phyloP scores from a whole-genome alignment of 2,329 filamentous ascomycete species.

The Aspergillus sp. region DNA sequence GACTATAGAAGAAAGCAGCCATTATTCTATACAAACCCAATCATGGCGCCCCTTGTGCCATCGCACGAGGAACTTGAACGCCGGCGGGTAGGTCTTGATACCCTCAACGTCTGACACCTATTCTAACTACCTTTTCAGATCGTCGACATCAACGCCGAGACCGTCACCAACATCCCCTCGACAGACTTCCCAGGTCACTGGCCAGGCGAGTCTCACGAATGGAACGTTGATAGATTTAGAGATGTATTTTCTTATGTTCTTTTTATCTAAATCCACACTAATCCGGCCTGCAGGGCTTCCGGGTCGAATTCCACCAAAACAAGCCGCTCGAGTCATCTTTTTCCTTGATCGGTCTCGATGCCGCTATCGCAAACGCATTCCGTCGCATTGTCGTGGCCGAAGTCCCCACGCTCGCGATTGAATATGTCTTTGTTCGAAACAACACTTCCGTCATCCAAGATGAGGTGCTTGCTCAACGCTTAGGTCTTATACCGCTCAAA shows the following conservation, averaged over 20 bases:
- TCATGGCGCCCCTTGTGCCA: slow-evolving; percentile 45
- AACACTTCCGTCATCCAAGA: slow-evolving; percentile 98
- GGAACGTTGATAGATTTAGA: slow-evolving; percentile 72
- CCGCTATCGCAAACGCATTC: slow-evolving; percentile 93
- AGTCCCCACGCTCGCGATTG: slow-evolving; percentile 90
- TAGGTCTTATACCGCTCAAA: slow-evolving; percentile 87
- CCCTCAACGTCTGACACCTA: neutral
- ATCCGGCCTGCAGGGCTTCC: slow-evolving; percentile 57
- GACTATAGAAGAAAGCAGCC: slow-evolving; percentile 18
- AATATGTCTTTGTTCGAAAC: slow-evolving; percentile 89
- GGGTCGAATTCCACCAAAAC: slow-evolving; percentile 82
- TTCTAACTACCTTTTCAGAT: slow-evolving; percentile 54
- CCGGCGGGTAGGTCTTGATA: slow-evolving; percentile 38
- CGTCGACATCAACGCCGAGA: slow-evolving; percentile 85
- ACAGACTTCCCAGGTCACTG: slow-evolving; percentile 92
- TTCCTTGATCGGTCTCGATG: slow-evolving; percentile 88
- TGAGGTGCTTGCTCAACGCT: slow-evolving; percentile 86
- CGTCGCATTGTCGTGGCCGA: slow-evolving; percentile 93
- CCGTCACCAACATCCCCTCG: slow-evolving; percentile 81
- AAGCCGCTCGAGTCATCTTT: slow-evolving; percentile 76
- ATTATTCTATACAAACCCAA: slow-evolving; percentile 13
- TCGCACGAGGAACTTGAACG: slow-evolving; percentile 45
- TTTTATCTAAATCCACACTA: neutral
- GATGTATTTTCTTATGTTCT: slow-evolving; percentile 42
- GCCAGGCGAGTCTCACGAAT: slow-evolving; percentile 81